Evolutionary conservation across 2,329 filamentous ascomycete species (phyloP).

Genomic region (Ophiostoma sp.): DNA sequence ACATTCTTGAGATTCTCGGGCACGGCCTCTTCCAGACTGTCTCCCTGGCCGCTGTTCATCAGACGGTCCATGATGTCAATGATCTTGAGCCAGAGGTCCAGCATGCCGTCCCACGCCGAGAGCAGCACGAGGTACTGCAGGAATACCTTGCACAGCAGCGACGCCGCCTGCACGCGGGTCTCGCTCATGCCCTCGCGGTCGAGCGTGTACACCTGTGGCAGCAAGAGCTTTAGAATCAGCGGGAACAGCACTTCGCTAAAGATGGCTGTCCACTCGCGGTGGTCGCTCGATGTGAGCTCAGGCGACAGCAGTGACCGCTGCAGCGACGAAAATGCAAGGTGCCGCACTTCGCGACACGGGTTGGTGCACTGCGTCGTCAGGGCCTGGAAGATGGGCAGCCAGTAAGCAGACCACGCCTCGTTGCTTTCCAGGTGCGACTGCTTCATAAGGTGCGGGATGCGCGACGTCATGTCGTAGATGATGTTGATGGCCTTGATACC

Average conservation of each 20-base stretch:
- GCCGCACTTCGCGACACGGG: conserved; percentile 85
- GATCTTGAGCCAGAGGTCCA: conserved; percentile 87
- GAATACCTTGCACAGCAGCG: conserved; percentile 90
- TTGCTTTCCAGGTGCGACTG: conserved; percentile 86
- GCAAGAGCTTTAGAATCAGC: conserved; percentile 77
- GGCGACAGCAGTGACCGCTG: conserved; percentile 82
- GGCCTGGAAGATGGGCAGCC: conserved; percentile 89
- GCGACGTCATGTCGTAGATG: conserved; percentile 73
- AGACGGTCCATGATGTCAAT: conserved; percentile 91
- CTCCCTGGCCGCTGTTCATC: conserved; percentile 91
- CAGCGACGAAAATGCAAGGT: conserved; percentile 78
- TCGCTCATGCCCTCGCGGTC: conserved; percentile 93
- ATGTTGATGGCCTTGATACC: conserved; percentile 76
- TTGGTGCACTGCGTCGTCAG: conserved; percentile 89
- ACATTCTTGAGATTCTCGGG: conserved; percentile 96
- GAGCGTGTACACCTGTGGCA: conserved; percentile 88
- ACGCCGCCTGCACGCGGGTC: conserved; percentile 85
- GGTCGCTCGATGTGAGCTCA: conserved; percentile 73
- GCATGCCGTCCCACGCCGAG: conserved; percentile 79
- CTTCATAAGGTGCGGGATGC: conserved; percentile 81
- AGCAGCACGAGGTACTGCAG: conserved; percentile 84
- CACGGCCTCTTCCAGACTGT: conserved; percentile 88
- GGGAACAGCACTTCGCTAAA: conserved; percentile 93
- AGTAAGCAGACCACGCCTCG: conserved; percentile 93
- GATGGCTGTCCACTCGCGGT: conserved; percentile 90